Conservation (phyloP, 148 eudicot species). For the Vaccinium macrocarpon region DNA sequence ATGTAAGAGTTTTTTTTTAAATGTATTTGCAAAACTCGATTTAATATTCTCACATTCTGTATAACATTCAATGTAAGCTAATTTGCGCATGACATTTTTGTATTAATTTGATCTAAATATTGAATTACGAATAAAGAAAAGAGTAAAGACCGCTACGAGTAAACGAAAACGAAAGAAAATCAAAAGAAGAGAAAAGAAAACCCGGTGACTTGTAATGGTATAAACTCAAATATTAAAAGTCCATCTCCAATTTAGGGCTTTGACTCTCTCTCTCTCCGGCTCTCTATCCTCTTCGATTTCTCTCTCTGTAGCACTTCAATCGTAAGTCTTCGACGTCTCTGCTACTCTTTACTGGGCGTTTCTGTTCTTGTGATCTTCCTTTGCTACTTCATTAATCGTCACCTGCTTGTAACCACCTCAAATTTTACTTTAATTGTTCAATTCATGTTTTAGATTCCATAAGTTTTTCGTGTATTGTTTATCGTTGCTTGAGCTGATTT, state of each 20-base stretch:
- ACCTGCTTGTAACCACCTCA: not conserved
- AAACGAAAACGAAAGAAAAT: not conserved
- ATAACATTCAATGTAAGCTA: too few relatives aligned
- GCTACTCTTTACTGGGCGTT: not conserved
- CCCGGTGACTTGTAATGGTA: not conserved
- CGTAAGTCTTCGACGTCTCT: not conserved
- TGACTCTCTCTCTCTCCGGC: not conserved
- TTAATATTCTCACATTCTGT: too few relatives aligned
- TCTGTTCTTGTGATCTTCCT: not conserved
- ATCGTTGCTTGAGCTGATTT: slow-evolving; percentile 3
- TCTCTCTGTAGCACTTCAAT: not conserved
- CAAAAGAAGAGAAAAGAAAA: not conserved
- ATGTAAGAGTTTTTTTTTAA: too few relatives aligned
- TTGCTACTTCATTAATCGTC: not conserved
- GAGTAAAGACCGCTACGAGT: too few relatives aligned
- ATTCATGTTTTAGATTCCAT: not conserved
- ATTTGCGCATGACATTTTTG: too few relatives aligned
- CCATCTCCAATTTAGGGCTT: slow-evolving; percentile 4
- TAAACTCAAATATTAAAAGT: not conserved
- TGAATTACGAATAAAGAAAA: too few relatives aligned
- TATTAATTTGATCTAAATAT: too few relatives aligned
- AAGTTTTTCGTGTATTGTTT: too few relatives aligned
- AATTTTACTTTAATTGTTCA: not conserved
- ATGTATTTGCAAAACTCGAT: too few relatives aligned
- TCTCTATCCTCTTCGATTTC: not conserved